Percentiles rank a stretch among this genome's conserved stretches.
These are phyloP conservation scores for Letharia columbiana DNA, from an alignment of 495 filamentous ascomycete genomes.

Conservation along the genomic window DNA sequence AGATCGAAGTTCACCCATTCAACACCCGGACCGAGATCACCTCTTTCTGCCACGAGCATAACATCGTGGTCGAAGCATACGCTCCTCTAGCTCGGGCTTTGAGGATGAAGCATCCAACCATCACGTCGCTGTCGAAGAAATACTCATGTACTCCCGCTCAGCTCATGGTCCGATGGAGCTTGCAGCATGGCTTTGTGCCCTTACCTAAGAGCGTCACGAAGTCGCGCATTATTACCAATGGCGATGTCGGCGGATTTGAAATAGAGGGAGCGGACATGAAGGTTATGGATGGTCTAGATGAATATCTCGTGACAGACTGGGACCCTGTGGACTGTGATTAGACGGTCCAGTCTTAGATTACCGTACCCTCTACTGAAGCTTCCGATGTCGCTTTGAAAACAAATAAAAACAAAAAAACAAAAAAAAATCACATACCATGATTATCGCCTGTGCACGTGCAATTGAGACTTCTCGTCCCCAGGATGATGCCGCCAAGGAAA, in stretches of 20 bases:
- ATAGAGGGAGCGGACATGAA: slow-evolving; percentile 41
- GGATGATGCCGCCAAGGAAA: neutral
- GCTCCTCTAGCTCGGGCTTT: slow-evolving; percentile 49
- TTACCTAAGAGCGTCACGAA: slow-evolving; percentile 68
- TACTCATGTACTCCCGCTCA: slow-evolving; percentile 54
- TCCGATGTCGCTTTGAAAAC: neutral
- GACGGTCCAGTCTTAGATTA: neutral
- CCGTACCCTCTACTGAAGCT: neutral
- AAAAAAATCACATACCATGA: neutral
- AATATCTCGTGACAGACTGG: slow-evolving; percentile 52
- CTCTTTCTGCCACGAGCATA: slow-evolving; percentile 44
- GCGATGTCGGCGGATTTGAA: slow-evolving; percentile 54
- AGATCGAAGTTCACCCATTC: slow-evolving; percentile 65
- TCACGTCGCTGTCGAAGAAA: slow-evolving; percentile 45
- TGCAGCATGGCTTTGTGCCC: slow-evolving; percentile 61
- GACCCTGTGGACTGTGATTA: slow-evolving; percentile 28
- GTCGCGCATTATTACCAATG: slow-evolving; percentile 53
- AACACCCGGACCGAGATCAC: slow-evolving; percentile 52
- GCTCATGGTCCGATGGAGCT: slow-evolving; percentile 56
- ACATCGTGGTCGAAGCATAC: slow-evolving; percentile 56
- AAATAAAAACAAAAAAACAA: neutral
- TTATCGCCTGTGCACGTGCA: neutral
- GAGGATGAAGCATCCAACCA: slow-evolving; percentile 42
- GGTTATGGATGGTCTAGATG: slow-evolving; percentile 26
- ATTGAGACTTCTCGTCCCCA: neutral